A percentile compares a stretch with the other conserved stretches of the same genome.
Conservation (phyloP, 495 filamentous ascomycete species). For the Evernia prunastri region DNA sequence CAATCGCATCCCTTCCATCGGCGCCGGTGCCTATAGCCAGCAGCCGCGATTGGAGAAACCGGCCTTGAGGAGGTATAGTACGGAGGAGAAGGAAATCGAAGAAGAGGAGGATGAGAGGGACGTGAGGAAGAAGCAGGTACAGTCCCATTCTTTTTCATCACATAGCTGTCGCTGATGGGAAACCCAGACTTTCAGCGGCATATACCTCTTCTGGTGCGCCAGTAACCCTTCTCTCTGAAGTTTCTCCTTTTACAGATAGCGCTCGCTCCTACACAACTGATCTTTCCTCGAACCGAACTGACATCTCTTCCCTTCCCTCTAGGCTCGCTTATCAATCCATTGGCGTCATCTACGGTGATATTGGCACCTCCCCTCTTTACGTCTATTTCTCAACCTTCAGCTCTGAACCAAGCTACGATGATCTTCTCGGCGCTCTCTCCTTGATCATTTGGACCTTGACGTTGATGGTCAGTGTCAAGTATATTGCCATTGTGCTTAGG, state of each 20-base stretch:
- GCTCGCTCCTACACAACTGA: background rate
- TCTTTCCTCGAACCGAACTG: background rate
- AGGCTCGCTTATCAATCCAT: constrained; percentile 62
- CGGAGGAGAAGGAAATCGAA: constrained; percentile 14
- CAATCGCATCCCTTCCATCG: background rate
- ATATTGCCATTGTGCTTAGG: constrained; percentile 58
- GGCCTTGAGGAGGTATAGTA: background rate
- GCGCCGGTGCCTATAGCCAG: background rate
- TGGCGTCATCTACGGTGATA: constrained; percentile 72
- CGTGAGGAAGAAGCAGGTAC: constrained; percentile 26
- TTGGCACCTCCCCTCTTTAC: constrained; percentile 68
- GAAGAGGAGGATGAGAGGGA: constrained; percentile 33
- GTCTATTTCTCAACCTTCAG: constrained; percentile 66
- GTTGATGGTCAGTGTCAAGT: constrained; percentile 69
- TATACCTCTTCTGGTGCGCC: constrained; percentile 23
- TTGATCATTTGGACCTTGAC: constrained; percentile 69
- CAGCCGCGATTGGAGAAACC: background rate
- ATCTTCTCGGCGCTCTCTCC: constrained; percentile 63
- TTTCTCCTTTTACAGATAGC: background rate
- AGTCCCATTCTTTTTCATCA: background rate
- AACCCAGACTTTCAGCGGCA: constrained; percentile 18
- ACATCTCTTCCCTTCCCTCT: background rate
- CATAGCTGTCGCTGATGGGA: background rate
- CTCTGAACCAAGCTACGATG: constrained; percentile 47
- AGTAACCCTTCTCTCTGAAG: background rate